Base-by-base conservation (phyloP, 1,139 yeast species). In the Suzukiozyma palmioleophila region DNA sequence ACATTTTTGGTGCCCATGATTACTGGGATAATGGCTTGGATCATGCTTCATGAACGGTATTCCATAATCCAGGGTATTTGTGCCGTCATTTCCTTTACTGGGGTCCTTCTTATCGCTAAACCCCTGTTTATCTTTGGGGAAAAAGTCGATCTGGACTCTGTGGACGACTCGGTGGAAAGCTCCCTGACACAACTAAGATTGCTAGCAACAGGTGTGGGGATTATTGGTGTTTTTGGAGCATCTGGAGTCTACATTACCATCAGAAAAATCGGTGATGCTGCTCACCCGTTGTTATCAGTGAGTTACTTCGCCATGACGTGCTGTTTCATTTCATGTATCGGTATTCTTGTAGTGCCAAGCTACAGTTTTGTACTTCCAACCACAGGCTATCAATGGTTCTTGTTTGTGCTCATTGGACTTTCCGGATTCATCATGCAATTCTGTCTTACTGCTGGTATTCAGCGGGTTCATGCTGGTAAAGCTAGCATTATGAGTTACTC, bases 401-500 rank as follows among this genome's bases (percentile, higher is more conserved):
- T 84, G 26, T 74, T 89, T 46, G 41, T 64, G 1, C 57, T 75
- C 25, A 73, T 87, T 46, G 96, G 96, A 2, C 48, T 83, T 10
- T 73, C 85, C 34, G 97, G 97, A 0, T 89, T 89, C 57, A 61
- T 81, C 40, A 84, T 84, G 80, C 96, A 89, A 57, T 80, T 81
- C 50, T 66, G 83, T 25, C 62, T 86, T 40, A 86, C 97, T 0
- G 81, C 88, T 3, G 97, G 96, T 1, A 75, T 89, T 38, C 96
- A 87, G 57, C 66, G 88, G 43, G 96, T 86, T 45, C 72, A 73
- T 44, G 95, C 96, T 1, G 80, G 89, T 1, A 73, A 87, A 42
- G 89, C 90, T 0, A 73, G 92, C 4, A 71, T 85, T 45, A 82
- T 86, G 75, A 66, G 77, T 5, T 89, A 89, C 58, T 73, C 88